phyloP scores from a whole-genome alignment of 352 stramenopile species.

The Phytophthora kernoviae region DNA sequence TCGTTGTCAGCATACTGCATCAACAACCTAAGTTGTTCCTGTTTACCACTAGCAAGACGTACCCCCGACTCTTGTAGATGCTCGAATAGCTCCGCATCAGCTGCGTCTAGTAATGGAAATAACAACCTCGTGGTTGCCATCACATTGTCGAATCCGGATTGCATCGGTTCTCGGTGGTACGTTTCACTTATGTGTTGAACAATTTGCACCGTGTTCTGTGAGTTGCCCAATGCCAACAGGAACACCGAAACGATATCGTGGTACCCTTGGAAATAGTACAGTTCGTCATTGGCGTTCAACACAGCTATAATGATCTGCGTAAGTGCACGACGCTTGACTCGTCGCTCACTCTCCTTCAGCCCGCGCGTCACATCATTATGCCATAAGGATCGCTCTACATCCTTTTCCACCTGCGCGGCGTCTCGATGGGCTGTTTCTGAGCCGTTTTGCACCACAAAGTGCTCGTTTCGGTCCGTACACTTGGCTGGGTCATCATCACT shows the following conservation, averaged over 20 bases:
- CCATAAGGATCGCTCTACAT: conserved; percentile 88
- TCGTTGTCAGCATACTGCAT: conserved; percentile 40
- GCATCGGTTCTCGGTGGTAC: conserved; percentile 91
- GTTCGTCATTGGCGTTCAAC: conserved; percentile 45
- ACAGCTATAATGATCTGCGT: conserved; percentile 66
- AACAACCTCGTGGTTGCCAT: conserved; percentile 69
- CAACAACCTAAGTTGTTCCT: neutral
- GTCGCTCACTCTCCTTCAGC: conserved; percentile 70
- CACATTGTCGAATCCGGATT: conserved; percentile 80
- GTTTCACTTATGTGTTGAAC: conserved; percentile 78
- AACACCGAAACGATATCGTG: conserved; percentile 93
- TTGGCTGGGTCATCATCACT: neutral
- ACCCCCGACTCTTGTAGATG: conserved; percentile 68
- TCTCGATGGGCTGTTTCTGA: conserved; percentile 48
- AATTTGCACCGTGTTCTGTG: conserved; percentile 61
- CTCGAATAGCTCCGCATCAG: conserved; percentile 66
- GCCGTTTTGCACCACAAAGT: conserved; percentile 11
- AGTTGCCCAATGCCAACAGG: conserved; percentile 77
- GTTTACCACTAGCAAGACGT: conserved; percentile 22
- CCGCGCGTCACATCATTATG: conserved; percentile 72
- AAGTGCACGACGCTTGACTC: conserved; percentile 60
- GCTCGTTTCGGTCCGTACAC: conserved; percentile 8
- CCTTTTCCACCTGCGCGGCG: conserved; percentile 76
- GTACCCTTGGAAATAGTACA: conserved; percentile 92
- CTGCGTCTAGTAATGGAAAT: conserved; percentile 68